Evolutionary conservation across 1,139 yeast species (phyloP).

Genomic region (Suzukiozyma palmioleophila): DNA sequence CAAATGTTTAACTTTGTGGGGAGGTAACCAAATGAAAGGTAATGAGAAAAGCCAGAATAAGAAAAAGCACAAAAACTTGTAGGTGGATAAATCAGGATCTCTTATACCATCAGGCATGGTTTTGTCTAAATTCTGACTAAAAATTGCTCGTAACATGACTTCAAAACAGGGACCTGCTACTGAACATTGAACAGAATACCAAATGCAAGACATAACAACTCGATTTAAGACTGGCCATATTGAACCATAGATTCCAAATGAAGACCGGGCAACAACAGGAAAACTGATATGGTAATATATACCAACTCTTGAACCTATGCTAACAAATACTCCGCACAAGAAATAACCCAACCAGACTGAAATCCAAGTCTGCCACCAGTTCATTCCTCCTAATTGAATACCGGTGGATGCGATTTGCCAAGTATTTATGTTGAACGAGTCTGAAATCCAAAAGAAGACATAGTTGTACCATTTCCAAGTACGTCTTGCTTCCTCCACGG

Average conservation of each 20-base stretch:
- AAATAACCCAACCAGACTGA: constrained; percentile 75
- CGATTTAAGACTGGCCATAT: constrained; percentile 78
- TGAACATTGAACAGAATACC: constrained; percentile 83
- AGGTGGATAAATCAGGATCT: constrained; percentile 50
- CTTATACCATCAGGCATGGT: constrained; percentile 50
- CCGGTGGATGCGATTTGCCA: constrained; percentile 92
- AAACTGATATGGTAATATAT: constrained; percentile 71
- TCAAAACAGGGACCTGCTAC: constrained; percentile 81
- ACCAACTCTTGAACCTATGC: constrained; percentile 66
- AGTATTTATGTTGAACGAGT: constrained; percentile 80
- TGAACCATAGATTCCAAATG: constrained; percentile 76
- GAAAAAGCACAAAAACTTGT: constrained; percentile 68
- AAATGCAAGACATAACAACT: constrained; percentile 76
- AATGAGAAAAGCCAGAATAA: constrained; percentile 72
- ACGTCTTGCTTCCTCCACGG: constrained; percentile 66
- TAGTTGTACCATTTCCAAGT: constrained; percentile 80
- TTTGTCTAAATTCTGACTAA: constrained; percentile 52
- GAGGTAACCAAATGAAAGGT: constrained; percentile 78
- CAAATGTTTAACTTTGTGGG: constrained; percentile 75
- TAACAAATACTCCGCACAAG: constrained; percentile 58
- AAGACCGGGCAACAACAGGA: constrained; percentile 69
- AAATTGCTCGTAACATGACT: constrained; percentile 63
- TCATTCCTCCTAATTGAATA: constrained; percentile 59
- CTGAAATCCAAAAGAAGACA: constrained; percentile 81
- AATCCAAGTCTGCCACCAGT: constrained; percentile 90